These are phyloP conservation scores for Solanum piurae DNA, from an alignment of 257 asterid genomes.

Conservation along the genomic window DNA sequence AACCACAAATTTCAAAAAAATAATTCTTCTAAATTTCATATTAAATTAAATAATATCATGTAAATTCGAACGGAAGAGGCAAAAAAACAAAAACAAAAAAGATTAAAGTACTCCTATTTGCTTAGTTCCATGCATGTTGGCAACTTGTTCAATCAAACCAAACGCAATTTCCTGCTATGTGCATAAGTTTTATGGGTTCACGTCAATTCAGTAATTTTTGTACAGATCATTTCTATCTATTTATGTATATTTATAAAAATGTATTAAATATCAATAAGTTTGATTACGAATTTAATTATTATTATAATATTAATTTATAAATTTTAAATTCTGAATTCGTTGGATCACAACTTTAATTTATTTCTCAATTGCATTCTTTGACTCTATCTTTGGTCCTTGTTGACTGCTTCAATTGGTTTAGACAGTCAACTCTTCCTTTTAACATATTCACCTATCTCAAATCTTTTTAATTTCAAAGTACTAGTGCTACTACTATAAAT, in stretches of 20 bases:
- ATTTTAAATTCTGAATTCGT: neutral
- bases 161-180: neutral
- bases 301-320: neutral
- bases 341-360: no score
- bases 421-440: neutral
- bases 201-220: neutral
- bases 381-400: neutral
- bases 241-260: neutral
- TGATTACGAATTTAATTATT: neutral
- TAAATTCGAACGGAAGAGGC: neutral
- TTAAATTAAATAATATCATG: neutral
- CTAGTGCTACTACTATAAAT: neutral
- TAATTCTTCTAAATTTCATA: no score
- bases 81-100: no score
- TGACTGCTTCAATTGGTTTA: neutral
- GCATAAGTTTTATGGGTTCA: neutral
- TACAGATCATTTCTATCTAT: accelerated
- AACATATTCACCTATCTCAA: neutral
- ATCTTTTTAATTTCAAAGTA: neutral
- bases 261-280: neutral
- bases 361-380: neutral
- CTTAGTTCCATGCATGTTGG: neutral
- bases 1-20: no score
- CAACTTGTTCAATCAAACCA: neutral
- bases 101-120: neutral